phyloP scores from a whole-genome alignment of 108 stramenopile species.

The Thalassiosira profunda region DNA sequence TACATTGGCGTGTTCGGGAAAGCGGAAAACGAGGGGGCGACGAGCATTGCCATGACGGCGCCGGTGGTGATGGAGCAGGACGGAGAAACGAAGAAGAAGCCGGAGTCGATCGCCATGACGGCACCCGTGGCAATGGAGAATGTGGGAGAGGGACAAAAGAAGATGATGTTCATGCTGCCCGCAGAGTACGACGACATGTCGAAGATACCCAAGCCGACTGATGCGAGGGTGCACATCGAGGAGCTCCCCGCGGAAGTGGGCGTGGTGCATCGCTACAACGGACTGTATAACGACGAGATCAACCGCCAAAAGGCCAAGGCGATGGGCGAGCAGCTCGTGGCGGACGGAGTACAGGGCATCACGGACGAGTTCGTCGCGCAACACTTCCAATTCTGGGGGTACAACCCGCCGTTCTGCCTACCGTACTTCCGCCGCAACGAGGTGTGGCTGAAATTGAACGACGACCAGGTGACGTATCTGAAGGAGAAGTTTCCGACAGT shows the following conservation, averaged over 20 bases:
- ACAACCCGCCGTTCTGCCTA: slow-evolving; percentile 90
- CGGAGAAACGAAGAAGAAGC: neutral
- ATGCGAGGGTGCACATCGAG: slow-evolving; percentile 66
- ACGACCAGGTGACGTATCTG: slow-evolving; percentile 64
- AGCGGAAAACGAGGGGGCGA: slow-evolving; percentile 68
- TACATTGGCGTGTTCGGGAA: slow-evolving; percentile 91
- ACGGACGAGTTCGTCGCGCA: slow-evolving; percentile 54
- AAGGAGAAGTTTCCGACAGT: slow-evolving; percentile 28
- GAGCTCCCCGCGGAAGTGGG: slow-evolving; percentile 66
- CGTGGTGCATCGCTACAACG: slow-evolving; percentile 82
- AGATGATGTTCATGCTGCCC: slow-evolving; percentile 90
- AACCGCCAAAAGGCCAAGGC: slow-evolving; percentile 47
- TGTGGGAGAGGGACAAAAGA: slow-evolving; percentile 29
- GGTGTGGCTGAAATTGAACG: slow-evolving; percentile 76
- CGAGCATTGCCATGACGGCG: slow-evolving; percentile 85
- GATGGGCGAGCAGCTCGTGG: slow-evolving; percentile 55
- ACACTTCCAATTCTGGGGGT: slow-evolving; percentile 82
- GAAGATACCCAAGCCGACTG: slow-evolving; percentile 86
- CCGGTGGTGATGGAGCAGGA: slow-evolving; percentile 68
- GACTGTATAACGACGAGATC: slow-evolving; percentile 31
- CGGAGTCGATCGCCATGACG: slow-evolving; percentile 72
- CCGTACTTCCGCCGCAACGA: slow-evolving; percentile 90
- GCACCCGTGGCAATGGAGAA: slow-evolving; percentile 71
- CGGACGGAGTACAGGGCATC: slow-evolving; percentile 63
- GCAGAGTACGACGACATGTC: slow-evolving; percentile 67